Conservation (phyloP, 495 filamentous ascomycete genomes). For the Tuber aestivum region DNA sequence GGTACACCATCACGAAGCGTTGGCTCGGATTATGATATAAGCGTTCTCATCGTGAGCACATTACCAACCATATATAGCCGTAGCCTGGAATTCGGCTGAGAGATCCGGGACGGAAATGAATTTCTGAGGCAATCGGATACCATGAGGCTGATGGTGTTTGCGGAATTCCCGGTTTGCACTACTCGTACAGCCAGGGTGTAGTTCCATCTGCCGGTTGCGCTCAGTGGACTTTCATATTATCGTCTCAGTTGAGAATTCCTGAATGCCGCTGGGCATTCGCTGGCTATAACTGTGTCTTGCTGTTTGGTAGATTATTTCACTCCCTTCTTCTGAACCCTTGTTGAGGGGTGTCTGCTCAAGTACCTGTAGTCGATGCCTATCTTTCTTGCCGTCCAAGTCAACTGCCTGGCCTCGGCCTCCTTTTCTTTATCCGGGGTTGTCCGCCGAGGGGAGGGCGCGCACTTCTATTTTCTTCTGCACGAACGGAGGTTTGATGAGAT, state of each 20-base stretch:
- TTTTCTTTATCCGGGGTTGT: background rate
- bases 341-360: background rate
- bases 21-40: background rate
- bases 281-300: background rate
- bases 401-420: background rate
- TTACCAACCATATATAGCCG: background rate
- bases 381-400: background rate
- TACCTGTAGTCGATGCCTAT: constrained; percentile 1
- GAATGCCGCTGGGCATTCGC: background rate
- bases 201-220: background rate
- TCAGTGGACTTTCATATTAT: background rate
- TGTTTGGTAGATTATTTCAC: background rate
- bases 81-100: background rate
- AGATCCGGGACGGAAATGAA: background rate
- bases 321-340: background rate
- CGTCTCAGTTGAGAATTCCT: background rate
- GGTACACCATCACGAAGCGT: background rate
- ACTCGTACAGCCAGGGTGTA: background rate
- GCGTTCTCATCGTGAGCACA: background rate
- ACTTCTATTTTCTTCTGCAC: background rate
- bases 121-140: background rate
- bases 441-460: background rate
- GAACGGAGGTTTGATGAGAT: constrained; percentile 4
- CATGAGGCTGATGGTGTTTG: background rate
- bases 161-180: background rate